Conservation (phyloP, 306 rosid genomes). For the Oemleria cerasiformis region DNA sequence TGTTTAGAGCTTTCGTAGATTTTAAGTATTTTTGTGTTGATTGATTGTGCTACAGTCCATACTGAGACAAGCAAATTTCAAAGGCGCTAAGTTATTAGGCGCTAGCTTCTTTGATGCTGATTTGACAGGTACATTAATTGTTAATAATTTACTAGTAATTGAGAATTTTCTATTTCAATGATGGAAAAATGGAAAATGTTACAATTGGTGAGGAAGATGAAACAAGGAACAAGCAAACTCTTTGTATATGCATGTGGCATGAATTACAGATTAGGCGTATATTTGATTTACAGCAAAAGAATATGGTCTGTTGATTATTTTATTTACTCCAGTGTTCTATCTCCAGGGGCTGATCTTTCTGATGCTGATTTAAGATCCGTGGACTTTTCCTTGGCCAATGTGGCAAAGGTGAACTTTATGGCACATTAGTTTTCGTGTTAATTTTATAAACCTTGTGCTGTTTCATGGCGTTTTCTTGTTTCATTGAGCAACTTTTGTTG, state of each 20-base stretch:
- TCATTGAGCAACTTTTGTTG: not conserved
- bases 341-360: slow-evolving; percentile 86
- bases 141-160: not conserved
- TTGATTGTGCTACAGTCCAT: slow-evolving; percentile 55
- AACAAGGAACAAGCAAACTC: not conserved
- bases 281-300: not conserved
- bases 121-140: slow-evolving; percentile 56
- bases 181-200: not conserved
- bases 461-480: not conserved
- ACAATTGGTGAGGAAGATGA: not conserved
- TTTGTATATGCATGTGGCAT: not conserved
- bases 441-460: not conserved
- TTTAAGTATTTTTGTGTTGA: not conserved
- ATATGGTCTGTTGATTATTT: not conserved
- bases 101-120: slow-evolving; percentile 97
- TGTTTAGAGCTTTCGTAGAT: not conserved
- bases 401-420: slow-evolving; percentile 59
- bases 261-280: not conserved
- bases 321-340: not conserved
- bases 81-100: slow-evolving; percentile 82
- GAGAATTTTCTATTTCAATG: too few relatives aligned
- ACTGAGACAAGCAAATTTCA: slow-evolving; percentile 77
- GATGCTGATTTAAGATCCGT: slow-evolving; percentile 87
- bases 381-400: slow-evolving; percentile 92
- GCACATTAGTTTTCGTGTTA: not conserved